phyloP scores from a whole-genome alignment of 768 basidiomycete genomes.

The Fomitopsis serialis region DNA sequence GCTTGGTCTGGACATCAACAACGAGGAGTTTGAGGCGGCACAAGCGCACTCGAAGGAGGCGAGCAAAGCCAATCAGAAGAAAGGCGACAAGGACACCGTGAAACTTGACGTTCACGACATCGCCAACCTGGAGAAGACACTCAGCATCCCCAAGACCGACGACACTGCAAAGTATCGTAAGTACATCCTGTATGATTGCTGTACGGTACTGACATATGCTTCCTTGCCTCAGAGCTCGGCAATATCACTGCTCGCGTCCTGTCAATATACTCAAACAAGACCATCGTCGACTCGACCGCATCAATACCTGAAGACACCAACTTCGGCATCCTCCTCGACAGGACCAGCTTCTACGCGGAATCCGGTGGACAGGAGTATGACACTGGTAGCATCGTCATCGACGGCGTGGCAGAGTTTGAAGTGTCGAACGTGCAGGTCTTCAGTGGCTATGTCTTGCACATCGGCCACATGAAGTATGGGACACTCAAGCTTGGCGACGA shows the following conservation, averaged over 20 bases:
- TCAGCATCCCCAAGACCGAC: conserved; percentile 81
- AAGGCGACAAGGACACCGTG: conserved; percentile 59
- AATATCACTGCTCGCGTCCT: conserved; percentile 73
- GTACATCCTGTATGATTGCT: background rate
- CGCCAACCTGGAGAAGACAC: conserved; percentile 76
- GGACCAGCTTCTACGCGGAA: conserved; percentile 96
- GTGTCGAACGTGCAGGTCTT: conserved; percentile 92
- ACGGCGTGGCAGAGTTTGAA: conserved; percentile 87
- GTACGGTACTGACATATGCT: background rate
- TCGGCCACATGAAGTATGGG: conserved; percentile 88
- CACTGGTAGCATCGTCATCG: conserved; percentile 91
- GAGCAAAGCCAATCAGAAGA: conserved; percentile 80
- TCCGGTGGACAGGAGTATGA: conserved; percentile 97
- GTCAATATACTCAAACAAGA: conserved; percentile 79
- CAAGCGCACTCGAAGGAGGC: conserved; percentile 87
- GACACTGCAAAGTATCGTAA: conserved; percentile 76
- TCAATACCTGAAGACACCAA: conserved; percentile 56
- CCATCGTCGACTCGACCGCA: conserved; percentile 65
- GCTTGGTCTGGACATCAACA: conserved; percentile 75
- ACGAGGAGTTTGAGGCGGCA: conserved; percentile 84
- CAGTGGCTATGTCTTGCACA: conserved; percentile 94
- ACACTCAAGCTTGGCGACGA: conserved; percentile 70
- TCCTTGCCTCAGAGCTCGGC: conserved; percentile 30
- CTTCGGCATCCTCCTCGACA: conserved; percentile 87
- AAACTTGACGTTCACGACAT: conserved; percentile 96